phyloP scores from a whole-genome alignment of 2,329 filamentous ascomycete species.

The Aureobasidium pullulans region DNA sequence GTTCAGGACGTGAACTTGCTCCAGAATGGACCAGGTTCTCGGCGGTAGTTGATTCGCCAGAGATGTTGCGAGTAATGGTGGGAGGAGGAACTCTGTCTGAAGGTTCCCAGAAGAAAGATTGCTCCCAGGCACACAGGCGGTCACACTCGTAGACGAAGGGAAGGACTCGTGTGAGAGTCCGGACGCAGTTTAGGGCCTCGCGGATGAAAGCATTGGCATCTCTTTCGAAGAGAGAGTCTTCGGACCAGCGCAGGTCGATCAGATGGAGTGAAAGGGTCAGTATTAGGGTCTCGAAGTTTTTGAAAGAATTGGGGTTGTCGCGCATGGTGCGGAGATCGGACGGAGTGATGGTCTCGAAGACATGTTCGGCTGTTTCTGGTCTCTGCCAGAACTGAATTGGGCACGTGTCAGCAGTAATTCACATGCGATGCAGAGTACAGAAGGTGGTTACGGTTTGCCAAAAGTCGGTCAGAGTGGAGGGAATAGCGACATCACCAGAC shows the following conservation, averaged over 20 bases:
- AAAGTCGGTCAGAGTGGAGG: constrained; percentile 14
- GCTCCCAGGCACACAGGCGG: constrained; percentile 74
- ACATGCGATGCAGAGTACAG: background rate
- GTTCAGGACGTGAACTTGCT: background rate
- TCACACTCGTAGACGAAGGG: constrained; percentile 92
- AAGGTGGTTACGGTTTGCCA: constrained; percentile 15
- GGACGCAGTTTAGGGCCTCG: constrained; percentile 90
- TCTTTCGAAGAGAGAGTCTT: constrained; percentile 54
- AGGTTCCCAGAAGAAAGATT: constrained; percentile 78
- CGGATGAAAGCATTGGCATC: constrained; percentile 20
- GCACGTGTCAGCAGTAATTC: background rate
- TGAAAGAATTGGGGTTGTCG: constrained; percentile 60
- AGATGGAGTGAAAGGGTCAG: constrained; percentile 76
- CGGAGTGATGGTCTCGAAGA: constrained; percentile 59
- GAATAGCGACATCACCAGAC: constrained; percentile 14
- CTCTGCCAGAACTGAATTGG: constrained; percentile 81
- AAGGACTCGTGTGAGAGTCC: constrained; percentile 79
- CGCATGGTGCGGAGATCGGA: constrained; percentile 79
- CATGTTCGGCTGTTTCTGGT: constrained; percentile 88
- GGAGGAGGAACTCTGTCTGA: background rate
- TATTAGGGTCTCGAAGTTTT: constrained; percentile 84
- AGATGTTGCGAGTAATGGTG: background rate
- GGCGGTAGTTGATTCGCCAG: constrained; percentile 43
- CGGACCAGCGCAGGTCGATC: constrained; percentile 75
- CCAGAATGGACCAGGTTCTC: background rate